Base-by-base conservation (phyloP, 345 rosid species). In the Populus alba region DNA sequence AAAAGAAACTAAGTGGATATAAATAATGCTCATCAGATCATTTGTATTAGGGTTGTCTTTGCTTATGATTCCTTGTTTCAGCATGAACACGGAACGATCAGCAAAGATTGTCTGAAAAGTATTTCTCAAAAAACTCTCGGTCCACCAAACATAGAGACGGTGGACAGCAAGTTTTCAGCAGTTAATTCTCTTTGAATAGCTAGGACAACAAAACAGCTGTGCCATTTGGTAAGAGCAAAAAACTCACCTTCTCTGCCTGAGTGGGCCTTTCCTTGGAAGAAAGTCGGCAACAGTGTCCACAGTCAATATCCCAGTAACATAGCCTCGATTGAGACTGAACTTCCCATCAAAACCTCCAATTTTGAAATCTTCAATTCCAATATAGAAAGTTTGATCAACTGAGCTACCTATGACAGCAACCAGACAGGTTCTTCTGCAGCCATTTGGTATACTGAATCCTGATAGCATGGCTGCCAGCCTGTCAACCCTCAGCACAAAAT, bases 241-340 rank as follows among this genome's bases (percentile, higher is more conserved):
- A 79, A 77, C 83, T 11, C 77, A 96, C 98, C 95, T 88, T 87
- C 97, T 89, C 66, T 87, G 92, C 37, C 88, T 87, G 8, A 87
- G 92, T 0, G 95, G 90, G 67, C 98, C 97, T 86, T 88, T 96
- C 77, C 97, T 80, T 0, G 97, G 99, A 79, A 96, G 97, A 73
- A 88, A 93, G 86, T 95, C 97, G 16, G 97, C 94, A 1, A 88
- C 90, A 0, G 98, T 92, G 82, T 96, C 98, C 53, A 96, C 85
- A 4, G 98, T 96, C 86, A 96, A 85, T 78, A 96, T 92, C 70
- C 99, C 99, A 73, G 97, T 86, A 31, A 96, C 95, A 85, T 88
- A 89, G 51, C 97, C 97, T 79, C 77, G 88, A 79, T 85, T 91
- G 18, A 92, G 78, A 78, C 91, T 85, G 66, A 92, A 75, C 75